Evolutionary conservation across 345 rosid genomes (phyloP).

Genomic region (Populus pruinosa): DNA sequence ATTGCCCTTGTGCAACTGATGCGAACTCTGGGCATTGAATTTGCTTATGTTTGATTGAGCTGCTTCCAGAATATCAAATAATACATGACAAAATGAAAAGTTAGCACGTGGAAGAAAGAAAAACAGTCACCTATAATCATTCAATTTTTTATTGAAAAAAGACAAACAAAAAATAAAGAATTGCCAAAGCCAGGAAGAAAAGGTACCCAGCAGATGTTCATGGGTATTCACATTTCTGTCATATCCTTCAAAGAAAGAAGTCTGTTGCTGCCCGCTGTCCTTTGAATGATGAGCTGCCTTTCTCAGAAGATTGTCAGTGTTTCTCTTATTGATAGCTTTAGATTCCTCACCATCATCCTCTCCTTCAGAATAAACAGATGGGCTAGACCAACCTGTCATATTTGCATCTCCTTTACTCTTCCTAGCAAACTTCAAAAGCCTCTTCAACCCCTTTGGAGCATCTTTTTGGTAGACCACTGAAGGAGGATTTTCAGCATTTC

Average conservation of each 20-base stretch:
- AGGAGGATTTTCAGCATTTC: conserved; percentile 64
- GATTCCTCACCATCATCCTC: conserved; percentile 58
- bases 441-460: conserved; percentile 65
- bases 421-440: conserved; percentile 64
- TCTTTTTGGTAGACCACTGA: conserved; percentile 52
- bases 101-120: not conserved
- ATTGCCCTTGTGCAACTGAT: conserved; percentile 32
- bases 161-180: not conserved
- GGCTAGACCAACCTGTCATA: conserved; percentile 57
- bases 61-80: conserved; percentile 22
- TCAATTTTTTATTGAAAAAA: not conserved
- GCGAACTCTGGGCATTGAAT: conserved; percentile 23
- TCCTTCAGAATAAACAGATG: conserved; percentile 62
- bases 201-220: conserved; percentile 42
- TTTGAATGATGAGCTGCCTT: conserved; percentile 50
- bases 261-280: conserved; percentile 36
- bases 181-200: not conserved
- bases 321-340: conserved; percentile 44
- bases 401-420: conserved; percentile 64
- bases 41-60: conserved; percentile 31
- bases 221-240: conserved; percentile 29
- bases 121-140: not conserved
- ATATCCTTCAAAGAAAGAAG: conserved; percentile 20
- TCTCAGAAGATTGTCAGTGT: conserved; percentile 38
- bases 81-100: not conserved